phyloP scores from a whole-genome alignment of 805 yeast genomes.

The Myxozyma neotropica region DNA sequence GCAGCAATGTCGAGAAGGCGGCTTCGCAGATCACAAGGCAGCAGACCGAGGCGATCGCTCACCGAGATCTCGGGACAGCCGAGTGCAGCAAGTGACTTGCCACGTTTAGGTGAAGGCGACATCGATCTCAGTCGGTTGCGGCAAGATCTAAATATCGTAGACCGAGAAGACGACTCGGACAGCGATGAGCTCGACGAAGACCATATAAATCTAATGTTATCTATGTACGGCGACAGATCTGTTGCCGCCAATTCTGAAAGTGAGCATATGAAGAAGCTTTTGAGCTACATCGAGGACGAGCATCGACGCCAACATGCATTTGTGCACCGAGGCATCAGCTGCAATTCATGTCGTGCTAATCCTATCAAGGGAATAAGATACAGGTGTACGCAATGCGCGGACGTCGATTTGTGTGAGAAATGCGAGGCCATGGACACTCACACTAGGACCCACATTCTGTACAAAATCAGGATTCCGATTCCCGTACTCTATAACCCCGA shows the following conservation, averaged over 20 bases:
- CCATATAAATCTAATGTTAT: background rate
- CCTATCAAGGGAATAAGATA: conserved; percentile 54
- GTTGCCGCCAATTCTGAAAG: background rate
- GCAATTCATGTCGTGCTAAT: conserved; percentile 38
- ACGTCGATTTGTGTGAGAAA: conserved; percentile 55
- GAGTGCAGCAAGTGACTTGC: background rate
- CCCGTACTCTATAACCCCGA: conserved; percentile 39
- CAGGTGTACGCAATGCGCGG: conserved; percentile 55
- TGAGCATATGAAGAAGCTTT: conserved; percentile 29
- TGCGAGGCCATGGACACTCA: conserved; percentile 44
- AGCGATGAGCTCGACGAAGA: background rate
- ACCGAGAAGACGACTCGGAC: background rate
- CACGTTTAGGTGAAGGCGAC: background rate
- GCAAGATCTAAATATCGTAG: background rate
- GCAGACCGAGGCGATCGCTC: too few relatives aligned
- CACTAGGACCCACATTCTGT: conserved; percentile 35
- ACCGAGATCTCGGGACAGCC: too few relatives aligned
- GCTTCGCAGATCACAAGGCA: too few relatives aligned
- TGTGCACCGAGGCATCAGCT: conserved; percentile 42
- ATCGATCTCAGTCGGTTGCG: background rate
- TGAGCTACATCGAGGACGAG: conserved; percentile 37
- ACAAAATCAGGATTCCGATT: conserved; percentile 39
- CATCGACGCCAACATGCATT: conserved; percentile 33
- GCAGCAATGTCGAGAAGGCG: too few relatives aligned
- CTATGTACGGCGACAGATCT: background rate